Evolutionary conservation across 805 yeast species (phyloP).

Genomic region (Komagataella kurtzmanii): DNA sequence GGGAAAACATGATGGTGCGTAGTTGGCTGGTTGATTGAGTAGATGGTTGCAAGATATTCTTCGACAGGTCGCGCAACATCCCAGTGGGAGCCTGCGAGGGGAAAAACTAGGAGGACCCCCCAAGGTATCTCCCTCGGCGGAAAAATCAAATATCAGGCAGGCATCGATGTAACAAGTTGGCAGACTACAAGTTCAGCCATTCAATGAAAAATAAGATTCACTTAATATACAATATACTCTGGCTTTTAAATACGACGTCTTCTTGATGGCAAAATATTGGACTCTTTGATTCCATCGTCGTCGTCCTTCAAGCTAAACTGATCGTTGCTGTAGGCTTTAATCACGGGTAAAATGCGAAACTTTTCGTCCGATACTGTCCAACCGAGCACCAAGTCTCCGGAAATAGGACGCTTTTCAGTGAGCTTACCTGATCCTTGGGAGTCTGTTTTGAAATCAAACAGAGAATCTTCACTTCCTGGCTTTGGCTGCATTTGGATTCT

Average conservation of each 20-base stretch:
- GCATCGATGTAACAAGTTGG: not conserved
- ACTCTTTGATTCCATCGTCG: not conserved
- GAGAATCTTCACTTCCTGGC: not conserved
- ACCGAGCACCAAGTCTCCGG: not conserved
- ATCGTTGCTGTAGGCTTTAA: not conserved
- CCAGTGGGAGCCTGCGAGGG: not conserved
- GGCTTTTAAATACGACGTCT: not conserved
- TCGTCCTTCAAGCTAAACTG: not conserved
- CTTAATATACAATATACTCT: not conserved
- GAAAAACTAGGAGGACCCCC: not conserved
- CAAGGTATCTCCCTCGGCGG: not conserved
- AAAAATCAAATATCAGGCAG: not conserved
- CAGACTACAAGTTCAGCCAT: not conserved
- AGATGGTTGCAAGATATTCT: not conserved
- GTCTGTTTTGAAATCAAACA: not conserved
- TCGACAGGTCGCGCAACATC: not conserved
- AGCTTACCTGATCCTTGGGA: not conserved
- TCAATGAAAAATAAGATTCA: not conserved
- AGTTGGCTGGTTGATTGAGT: not conserved
- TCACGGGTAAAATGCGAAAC: not conserved
- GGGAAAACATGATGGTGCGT: not conserved
- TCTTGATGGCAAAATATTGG: not conserved
- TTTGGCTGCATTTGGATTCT: conserved; percentile 2
- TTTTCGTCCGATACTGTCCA: not conserved
- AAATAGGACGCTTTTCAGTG: not conserved